Conservation (phyloP, 768 basidiomycete genomes). For the Hydnum rufescens region DNA sequence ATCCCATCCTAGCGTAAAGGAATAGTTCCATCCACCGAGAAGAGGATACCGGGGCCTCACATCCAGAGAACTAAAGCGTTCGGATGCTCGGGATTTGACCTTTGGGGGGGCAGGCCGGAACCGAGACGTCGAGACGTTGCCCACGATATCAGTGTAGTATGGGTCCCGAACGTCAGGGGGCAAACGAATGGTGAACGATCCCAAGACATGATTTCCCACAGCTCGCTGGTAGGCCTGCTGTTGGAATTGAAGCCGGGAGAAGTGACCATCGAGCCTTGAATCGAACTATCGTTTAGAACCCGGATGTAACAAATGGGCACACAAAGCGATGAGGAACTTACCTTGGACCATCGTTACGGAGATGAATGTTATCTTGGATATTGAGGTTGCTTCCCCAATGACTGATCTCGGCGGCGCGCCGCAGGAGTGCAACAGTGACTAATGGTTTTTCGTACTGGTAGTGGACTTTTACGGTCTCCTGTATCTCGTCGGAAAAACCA, state of each 20-base stretch:
- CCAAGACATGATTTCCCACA: constrained; percentile 49
- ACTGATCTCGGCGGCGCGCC: constrained; percentile 72
- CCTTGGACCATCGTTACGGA: constrained; percentile 84
- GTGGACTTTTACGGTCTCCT: constrained; percentile 52
- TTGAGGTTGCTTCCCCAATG: constrained; percentile 96
- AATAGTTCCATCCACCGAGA: constrained; percentile 95
- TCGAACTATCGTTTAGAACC: not conserved
- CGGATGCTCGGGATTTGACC: not conserved
- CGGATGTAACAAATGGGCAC: not conserved
- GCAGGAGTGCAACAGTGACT: constrained; percentile 48
- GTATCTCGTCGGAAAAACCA: constrained; percentile 37
- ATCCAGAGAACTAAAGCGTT: constrained; percentile 45
- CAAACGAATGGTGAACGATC: constrained; percentile 55
- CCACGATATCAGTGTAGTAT: constrained; percentile 83
- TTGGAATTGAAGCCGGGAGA: constrained; percentile 81
- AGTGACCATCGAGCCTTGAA: constrained; percentile 81
- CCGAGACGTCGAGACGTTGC: constrained; percentile 89
- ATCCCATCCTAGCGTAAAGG: constrained; percentile 87
- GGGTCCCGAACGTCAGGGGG: constrained; percentile 64
- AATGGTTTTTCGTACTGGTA: constrained; percentile 73
- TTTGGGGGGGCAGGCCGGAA: constrained; percentile 47
- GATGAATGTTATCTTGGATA: constrained; percentile 65
- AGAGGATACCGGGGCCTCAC: constrained; percentile 80
- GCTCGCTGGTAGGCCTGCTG: constrained; percentile 43
- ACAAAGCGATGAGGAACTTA: constrained; percentile 25